Percentiles rank a stretch among this genome's conserved stretches.
These are phyloP conservation scores for Mortierella antarctica DNA, from an alignment of 192 early-diverging fungal species.

Conservation along the genomic window DNA sequence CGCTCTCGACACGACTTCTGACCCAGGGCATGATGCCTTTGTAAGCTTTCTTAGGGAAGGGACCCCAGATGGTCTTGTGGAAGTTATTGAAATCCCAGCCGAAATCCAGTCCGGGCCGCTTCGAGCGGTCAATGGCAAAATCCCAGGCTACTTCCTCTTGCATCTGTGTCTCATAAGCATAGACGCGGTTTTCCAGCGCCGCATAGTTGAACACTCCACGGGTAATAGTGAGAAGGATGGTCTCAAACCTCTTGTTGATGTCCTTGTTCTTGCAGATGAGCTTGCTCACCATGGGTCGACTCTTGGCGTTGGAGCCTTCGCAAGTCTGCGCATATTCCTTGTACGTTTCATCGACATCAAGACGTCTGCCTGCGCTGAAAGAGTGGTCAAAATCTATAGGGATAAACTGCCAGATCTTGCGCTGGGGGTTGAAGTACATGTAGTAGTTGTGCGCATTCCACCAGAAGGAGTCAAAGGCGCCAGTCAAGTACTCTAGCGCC, in stretches of 20 bases:
- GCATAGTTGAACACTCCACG: constrained; percentile 16
- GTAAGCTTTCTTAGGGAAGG: too few species aligned
- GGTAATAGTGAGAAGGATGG: constrained; percentile 18
- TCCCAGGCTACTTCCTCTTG: constrained; percentile 52
- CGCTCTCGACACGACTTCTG: too few species aligned
- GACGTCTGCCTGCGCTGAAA: constrained; percentile 45
- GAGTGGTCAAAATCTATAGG: constrained; percentile 57
- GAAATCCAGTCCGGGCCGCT: constrained; percentile 26
- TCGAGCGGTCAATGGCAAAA: constrained; percentile 23
- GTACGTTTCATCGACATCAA: constrained; percentile 18
- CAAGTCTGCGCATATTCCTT: constrained; percentile 38
- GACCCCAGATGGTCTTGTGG: constrained; percentile 6
- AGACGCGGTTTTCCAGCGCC: constrained; percentile 24
- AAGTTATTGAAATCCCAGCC: constrained; percentile 23
- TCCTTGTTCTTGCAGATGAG: constrained; percentile 37
- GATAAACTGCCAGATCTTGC: constrained; percentile 27
- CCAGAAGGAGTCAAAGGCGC: constrained; percentile 50
- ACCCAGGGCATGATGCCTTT: too few species aligned
- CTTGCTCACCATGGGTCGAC: constrained; percentile 49
- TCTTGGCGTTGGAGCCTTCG: not conserved
- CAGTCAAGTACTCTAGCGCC: constrained; percentile 50
- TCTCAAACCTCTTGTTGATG: constrained; percentile 35
- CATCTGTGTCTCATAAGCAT: constrained; percentile 48
- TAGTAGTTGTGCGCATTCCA: constrained; percentile 54
- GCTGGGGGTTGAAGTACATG: constrained; percentile 34